phyloP scores from a whole-genome alignment of 306 rosid species.

The Dalbergia oliveri region DNA sequence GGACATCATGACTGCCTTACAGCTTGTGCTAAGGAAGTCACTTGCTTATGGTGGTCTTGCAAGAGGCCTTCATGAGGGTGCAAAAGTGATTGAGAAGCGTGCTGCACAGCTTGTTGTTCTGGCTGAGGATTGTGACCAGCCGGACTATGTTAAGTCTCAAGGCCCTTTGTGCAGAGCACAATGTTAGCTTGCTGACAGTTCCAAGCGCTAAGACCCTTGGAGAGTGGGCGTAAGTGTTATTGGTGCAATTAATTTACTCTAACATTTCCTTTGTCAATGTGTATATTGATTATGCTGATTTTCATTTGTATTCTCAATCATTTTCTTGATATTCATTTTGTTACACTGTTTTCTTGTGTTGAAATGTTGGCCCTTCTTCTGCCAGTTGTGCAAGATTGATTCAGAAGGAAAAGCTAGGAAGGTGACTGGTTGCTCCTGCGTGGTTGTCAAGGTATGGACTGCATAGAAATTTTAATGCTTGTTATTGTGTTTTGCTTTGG shows the following conservation, averaged over 20 bases:
- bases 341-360: background rate
- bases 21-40: constrained; percentile 85
- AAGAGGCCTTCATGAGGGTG: constrained; percentile 82
- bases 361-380: background rate
- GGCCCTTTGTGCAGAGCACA: constrained; percentile 88
- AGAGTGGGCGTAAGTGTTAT: constrained; percentile 88
- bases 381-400: constrained; percentile 85
- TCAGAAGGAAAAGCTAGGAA: constrained; percentile 87
- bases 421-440: constrained; percentile 71
- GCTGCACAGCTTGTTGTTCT: constrained; percentile 86
- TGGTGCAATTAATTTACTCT: background rate
- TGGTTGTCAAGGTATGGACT: constrained; percentile 76
- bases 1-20: constrained; percentile 71
- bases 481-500: background rate
- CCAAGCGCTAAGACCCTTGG: constrained; percentile 93
- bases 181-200: constrained; percentile 72
- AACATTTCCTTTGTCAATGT: background rate
- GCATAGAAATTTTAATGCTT: background rate
- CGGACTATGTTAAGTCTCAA: constrained; percentile 83
- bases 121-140: constrained; percentile 91
- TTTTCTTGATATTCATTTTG: background rate
- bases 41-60: constrained; percentile 87
- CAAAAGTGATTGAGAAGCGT: constrained; percentile 84
- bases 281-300: background rate
- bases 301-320: background rate